Base-by-base conservation (phyloP, 139 green algal genomes). In the Auxenochlorella pyrenoidosa region DNA sequence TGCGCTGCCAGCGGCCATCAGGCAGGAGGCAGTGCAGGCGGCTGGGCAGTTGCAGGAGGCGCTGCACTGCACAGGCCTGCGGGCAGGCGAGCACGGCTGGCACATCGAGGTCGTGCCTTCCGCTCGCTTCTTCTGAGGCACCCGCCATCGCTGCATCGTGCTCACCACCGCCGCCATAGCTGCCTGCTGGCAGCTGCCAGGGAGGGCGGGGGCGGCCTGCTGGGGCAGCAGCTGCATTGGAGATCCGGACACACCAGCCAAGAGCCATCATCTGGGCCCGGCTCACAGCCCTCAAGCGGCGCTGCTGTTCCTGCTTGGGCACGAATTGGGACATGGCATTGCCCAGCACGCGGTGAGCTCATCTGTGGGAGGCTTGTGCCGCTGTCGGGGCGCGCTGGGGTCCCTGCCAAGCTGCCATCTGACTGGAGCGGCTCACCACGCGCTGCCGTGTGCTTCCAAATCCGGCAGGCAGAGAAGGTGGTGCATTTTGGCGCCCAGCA, bases 61-160 rank as follows among this genome's bases (percentile, higher is more conserved):
- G 47, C 47, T 58, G 47, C 47, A 18, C 8, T 18, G 47, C 47
- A 12, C 47, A 12, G 47, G 47, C 47, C 12, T 6, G 8, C 8
- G 47, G 8, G 47, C 47, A 58, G 47, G 8, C 6, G 47, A 58
- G 47, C 28, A 59, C 12, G 73, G 73, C 26, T 79, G 73, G 73
- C 73, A 59, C 40, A 32, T 79, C 2, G 73, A 79, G 73, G 73
- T 79, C 18, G 73, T 79, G 41, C 73, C 73, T 12, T 79, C 73
- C 24, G 10, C 0, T 3, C 41, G 24, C 0, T 79, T 79, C 26
- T 79, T 60, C 40, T 79, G 73, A 26, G 73, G 73, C 41, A 59
- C 73, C 24, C 41, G 41, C 24, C 26, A 59, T 41, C 73, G 73
- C 73, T 59, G 40, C 73, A 59, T 79, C 28, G 41, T 79, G 2